Percentiles rank a stretch among this genome's conserved stretches.
These are phyloP conservation scores for Boletellus emodensis DNA, from an alignment of 768 basidiomycete genomes.

Conservation along the genomic window DNA sequence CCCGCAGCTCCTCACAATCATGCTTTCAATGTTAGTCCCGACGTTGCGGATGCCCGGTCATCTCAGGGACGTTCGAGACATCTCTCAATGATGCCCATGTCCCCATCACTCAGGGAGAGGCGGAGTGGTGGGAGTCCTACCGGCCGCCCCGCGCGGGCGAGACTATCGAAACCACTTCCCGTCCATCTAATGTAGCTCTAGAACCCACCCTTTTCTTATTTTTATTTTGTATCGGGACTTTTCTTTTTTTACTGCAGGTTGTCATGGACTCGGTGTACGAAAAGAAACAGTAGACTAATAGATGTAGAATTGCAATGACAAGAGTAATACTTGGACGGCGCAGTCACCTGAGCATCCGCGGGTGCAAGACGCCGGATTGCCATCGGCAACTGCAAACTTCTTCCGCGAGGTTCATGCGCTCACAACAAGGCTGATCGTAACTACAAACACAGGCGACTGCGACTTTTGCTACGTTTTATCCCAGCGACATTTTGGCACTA, in stretches of 20 bases:
- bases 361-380: neutral
- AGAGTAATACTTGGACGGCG: neutral
- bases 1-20: neutral
- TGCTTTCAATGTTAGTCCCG: neutral
- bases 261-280: neutral
- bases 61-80: conserved; percentile 9
- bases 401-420: neutral
- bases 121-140: neutral
- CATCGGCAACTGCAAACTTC: too few species aligned
- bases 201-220: neutral
- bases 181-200: conserved; percentile 19
- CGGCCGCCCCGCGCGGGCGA: conserved; percentile 3
- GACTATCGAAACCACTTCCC: conserved; percentile 19
- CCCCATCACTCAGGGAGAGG: conserved; percentile 11
- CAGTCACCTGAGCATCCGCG: neutral
- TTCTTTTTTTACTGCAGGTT: neutral
- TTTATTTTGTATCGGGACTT: conserved; percentile 1
- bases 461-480: neutral
- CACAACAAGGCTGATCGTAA: neutral
- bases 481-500: conserved; percentile 2
- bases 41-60: neutral
- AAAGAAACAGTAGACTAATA: neutral
- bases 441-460: neutral
- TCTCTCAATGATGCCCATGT: conserved; percentile 17
- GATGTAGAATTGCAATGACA: neutral